Evolutionary conservation across 495 filamentous ascomycete genomes (phyloP).

Genomic region (Amniculicola lignicola): DNA sequence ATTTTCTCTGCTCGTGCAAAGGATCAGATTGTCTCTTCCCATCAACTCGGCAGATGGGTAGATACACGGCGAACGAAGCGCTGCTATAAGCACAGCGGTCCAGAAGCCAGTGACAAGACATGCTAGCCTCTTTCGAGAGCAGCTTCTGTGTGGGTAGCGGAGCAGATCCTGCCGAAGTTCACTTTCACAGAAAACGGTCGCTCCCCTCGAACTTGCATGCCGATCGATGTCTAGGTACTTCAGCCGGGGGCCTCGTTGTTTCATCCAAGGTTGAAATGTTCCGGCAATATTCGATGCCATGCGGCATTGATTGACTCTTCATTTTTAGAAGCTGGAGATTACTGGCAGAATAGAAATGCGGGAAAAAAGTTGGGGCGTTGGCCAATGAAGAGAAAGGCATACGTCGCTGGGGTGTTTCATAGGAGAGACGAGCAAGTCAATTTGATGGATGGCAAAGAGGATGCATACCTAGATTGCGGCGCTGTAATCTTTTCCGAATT

Average conservation of each 20-base stretch:
- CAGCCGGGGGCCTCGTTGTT: constrained; percentile 28
- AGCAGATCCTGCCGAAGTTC: constrained; percentile 22
- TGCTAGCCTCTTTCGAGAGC: constrained; percentile 15
- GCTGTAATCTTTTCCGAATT: constrained; percentile 5
- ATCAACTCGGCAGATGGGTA: constrained; percentile 2
- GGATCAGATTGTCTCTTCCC: too few relatives aligned
- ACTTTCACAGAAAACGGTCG: constrained; percentile 29
- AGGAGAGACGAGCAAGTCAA: neutral
- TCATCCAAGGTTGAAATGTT: constrained; percentile 23
- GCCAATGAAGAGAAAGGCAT: constrained; percentile 7
- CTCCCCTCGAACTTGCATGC: constrained; percentile 26
- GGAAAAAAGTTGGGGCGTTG: constrained; percentile 9
- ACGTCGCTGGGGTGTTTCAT: neutral
- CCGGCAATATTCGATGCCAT: constrained; percentile 31
- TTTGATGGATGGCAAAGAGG: neutral
- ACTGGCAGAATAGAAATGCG: constrained; percentile 14
- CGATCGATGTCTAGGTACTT: constrained; percentile 22
- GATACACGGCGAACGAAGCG: neutral
- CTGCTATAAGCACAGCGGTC: constrained; percentile 23
- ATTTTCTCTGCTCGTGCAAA: too few relatives aligned
- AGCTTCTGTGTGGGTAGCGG: constrained; percentile 16
- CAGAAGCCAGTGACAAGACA: constrained; percentile 6
- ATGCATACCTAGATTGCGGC: neutral
- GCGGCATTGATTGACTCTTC: constrained; percentile 22
- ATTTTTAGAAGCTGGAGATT: constrained; percentile 22